phyloP scores from a whole-genome alignment of 495 filamentous ascomycete species.

The Talaromyces ruber region DNA sequence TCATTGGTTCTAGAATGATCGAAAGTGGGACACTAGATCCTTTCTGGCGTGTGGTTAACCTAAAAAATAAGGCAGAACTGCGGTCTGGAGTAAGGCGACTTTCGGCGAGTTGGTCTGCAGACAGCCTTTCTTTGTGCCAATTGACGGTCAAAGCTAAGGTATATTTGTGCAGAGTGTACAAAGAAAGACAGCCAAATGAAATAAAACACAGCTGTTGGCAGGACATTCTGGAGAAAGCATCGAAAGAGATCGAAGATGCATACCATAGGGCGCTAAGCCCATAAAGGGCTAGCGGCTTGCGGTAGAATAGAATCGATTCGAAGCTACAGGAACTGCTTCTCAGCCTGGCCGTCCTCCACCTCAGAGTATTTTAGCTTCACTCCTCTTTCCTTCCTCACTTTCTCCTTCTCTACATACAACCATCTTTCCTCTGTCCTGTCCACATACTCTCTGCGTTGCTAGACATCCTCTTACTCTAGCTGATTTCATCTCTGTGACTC shows the following conservation, averaged over 20 bases:
- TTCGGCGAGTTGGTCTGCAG: background rate
- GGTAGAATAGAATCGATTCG: conserved; percentile 8
- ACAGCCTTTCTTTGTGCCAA: background rate
- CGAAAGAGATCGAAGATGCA: conserved; percentile 2
- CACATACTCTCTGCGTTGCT: background rate
- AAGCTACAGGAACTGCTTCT: conserved; percentile 6
- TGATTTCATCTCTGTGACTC: background rate
- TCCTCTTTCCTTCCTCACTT: conserved; percentile 2
- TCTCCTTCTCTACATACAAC: background rate
- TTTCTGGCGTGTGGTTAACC: background rate
- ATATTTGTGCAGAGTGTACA: background rate
- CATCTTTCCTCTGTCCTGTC: background rate
- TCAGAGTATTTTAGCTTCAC: conserved; percentile 5
- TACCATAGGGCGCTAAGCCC: background rate
- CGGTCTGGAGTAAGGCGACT: background rate
- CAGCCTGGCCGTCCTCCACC: conserved; percentile 1
- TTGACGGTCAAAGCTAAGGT: background rate
- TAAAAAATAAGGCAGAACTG: background rate
- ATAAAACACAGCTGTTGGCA: background rate
- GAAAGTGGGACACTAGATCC: background rate
- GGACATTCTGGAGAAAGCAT: background rate
- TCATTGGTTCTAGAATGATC: background rate
- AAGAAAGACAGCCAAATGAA: background rate
- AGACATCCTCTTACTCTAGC: background rate
- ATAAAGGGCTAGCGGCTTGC: background rate